phyloP scores from a whole-genome alignment of 2,329 filamentous ascomycete genomes.

The Exophiala viscosa region DNA sequence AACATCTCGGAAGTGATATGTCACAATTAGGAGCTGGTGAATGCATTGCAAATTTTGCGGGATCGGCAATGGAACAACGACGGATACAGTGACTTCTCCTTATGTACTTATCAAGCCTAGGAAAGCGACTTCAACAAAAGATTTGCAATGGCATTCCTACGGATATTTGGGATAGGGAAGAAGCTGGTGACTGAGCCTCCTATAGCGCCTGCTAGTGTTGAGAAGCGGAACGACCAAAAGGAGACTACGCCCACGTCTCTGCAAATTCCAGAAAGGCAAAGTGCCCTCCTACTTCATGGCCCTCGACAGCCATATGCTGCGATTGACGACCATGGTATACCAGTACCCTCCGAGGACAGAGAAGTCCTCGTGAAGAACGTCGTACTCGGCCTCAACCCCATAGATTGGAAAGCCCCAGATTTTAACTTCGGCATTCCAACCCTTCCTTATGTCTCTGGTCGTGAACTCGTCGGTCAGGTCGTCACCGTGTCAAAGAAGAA shows the following conservation, averaged over 20 bases:
- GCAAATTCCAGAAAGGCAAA: slow-evolving; percentile 6
- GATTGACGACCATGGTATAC: slow-evolving; percentile 11
- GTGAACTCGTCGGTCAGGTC: slow-evolving; percentile 66
- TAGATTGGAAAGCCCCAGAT: slow-evolving; percentile 65
- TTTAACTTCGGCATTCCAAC: slow-evolving; percentile 67
- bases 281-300: slow-evolving; percentile 14
- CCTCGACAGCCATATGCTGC: slow-evolving; percentile 13
- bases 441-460: slow-evolving; percentile 65
- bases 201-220: background rate
- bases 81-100: background rate
- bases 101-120: background rate
- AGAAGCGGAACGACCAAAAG: background rate
- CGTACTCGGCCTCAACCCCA: slow-evolving; percentile 67
- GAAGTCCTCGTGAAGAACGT: slow-evolving; percentile 22
- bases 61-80: background rate
- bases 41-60: background rate
- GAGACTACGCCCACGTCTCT: slow-evolving; percentile 8
- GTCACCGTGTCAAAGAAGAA: slow-evolving; percentile 44
- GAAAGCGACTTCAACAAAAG: background rate
- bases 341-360: slow-evolving; percentile 7
- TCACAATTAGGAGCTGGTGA: background rate
- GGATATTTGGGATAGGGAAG: background rate
- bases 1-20: background rate
- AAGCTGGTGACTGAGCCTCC: background rate
- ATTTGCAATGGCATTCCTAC: background rate